Base-by-base conservation (phyloP, 2,329 filamentous ascomycete genomes). In the Calonectria montana region DNA sequence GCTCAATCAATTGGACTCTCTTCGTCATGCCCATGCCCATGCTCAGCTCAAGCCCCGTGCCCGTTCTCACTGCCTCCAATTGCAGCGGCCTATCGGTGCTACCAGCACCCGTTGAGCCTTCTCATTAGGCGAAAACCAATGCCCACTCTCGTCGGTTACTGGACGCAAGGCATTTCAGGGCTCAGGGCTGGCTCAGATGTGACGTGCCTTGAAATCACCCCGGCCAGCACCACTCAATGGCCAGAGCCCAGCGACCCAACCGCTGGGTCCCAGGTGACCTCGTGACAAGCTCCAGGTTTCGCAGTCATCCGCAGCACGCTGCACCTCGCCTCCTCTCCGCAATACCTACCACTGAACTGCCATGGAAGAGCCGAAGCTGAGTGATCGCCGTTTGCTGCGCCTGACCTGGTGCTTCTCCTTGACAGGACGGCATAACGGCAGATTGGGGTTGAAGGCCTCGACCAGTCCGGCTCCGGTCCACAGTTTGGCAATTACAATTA, bases 261-360 rank as follows among this genome's bases (percentile, higher is more conserved):
- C 27, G 66, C 71, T 73, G 75, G 67, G 68, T 50, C 59, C 53
- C 75, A 72, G 72, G 72, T 78, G 77, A 75, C 74, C 71, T 39
- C 77, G 76, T 70, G 71, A 75, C 48, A 72, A 76, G 68, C 71
- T 73, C 76, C 75, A 77, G 73, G 70, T 74, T 78, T 76, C 71
- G 67, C 72, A 68, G 76, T 78, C 77, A 78, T 78, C 73, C 75
- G 72, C 73, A 77, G 70, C 48, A 70, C 65, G 47, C 76, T 78
- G 77, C 77, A 78, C 74, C 71, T 77, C 77, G 75, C 70, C 77
- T 78, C 75, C 75, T 73, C 63, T 64, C 45, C 45, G 63, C 53
- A 50, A 71, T 75, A 73, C 71, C 73, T 73, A 64, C 77, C 77
- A 78, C 65, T 71, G 69, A 71, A 66, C 68, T 70, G 67, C 69